These are phyloP conservation scores for Fusarium longipes DNA, from an alignment of 2,329 filamentous ascomycete genomes.

Conservation along the genomic window DNA sequence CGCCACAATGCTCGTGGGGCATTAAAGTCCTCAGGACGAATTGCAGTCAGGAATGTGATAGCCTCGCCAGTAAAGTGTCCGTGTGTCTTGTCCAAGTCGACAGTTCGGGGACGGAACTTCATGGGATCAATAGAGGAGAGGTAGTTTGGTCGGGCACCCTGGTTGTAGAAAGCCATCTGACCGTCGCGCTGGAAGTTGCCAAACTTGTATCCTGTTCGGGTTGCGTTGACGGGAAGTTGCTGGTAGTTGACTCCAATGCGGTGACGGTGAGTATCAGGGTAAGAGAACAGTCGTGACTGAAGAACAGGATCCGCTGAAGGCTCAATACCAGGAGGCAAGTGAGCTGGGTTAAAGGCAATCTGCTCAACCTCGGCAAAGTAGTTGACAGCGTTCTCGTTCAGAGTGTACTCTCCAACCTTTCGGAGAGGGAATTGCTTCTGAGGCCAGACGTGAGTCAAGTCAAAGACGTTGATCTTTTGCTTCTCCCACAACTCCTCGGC, in stretches of 20 bases:
- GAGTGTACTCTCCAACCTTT: slow-evolving; percentile 71
- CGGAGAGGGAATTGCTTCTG: slow-evolving; percentile 28
- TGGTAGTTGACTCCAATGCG: slow-evolving; percentile 73
- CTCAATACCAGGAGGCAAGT: slow-evolving; percentile 72
- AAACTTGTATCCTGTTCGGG: background rate
- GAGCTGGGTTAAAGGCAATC: slow-evolving; percentile 72
- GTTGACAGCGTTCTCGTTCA: slow-evolving; percentile 74
- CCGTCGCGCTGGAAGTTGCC: slow-evolving; percentile 35
- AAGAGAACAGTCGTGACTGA: slow-evolving; percentile 70
- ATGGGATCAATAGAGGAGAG: slow-evolving; percentile 30
- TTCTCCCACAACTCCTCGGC: slow-evolving; percentile 41
- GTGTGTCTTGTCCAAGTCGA: slow-evolving; percentile 31
- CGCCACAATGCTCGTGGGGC: slow-evolving; percentile 15
- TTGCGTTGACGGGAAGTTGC: slow-evolving; percentile 35
- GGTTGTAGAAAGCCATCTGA: slow-evolving; percentile 35
- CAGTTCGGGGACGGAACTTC: slow-evolving; percentile 15
- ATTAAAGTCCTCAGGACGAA: slow-evolving; percentile 32
- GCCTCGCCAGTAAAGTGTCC: slow-evolving; percentile 30
- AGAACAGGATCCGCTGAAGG: slow-evolving; percentile 72
- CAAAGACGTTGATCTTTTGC: slow-evolving; percentile 63
- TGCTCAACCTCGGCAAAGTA: slow-evolving; percentile 74
- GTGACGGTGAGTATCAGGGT: slow-evolving; percentile 72
- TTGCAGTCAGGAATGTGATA: slow-evolving; percentile 30
- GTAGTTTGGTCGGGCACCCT: slow-evolving; percentile 31
- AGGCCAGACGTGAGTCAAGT: slow-evolving; percentile 70